A percentile compares a stretch with the other conserved stretches of the same genome.
Evolutionary conservation across 495 filamentous ascomycete species (phyloP).

Genomic region (Talaromyces adpressus): DNA sequence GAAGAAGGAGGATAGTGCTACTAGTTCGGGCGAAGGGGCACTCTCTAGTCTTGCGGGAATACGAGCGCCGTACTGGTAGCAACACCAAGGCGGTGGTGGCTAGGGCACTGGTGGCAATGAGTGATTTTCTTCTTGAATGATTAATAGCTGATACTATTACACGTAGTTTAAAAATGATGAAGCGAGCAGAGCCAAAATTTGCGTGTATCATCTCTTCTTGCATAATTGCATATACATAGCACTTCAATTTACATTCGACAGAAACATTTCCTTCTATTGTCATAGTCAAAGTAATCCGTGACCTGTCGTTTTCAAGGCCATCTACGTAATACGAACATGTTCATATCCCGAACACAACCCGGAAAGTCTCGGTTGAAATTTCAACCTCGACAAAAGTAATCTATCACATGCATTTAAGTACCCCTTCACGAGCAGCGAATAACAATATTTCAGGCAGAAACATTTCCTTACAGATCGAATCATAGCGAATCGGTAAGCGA

Average conservation of each 20-base stretch:
- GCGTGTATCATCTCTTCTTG: background rate
- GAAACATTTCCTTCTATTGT: background rate
- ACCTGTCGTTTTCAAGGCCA: background rate
- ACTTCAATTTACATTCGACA: background rate
- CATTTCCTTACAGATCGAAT: background rate
- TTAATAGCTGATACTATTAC: background rate
- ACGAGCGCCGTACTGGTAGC: conserved; percentile 63
- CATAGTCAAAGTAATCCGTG: background rate
- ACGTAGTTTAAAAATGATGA: background rate
- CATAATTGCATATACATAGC: background rate
- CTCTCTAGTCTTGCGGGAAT: conserved; percentile 60
- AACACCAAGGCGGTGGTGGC: background rate
- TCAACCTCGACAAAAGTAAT: background rate
- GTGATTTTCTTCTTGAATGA: background rate
- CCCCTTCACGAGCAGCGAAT: background rate
- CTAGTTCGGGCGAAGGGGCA: conserved; percentile 38
- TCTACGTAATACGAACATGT: background rate
- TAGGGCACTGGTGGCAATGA: background rate
- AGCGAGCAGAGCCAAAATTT: background rate
- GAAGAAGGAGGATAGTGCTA: conserved; percentile 60
- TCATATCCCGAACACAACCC: background rate
- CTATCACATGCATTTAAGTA: background rate
- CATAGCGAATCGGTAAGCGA: background rate
- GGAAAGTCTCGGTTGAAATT: background rate
- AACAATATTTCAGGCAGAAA: background rate